Percentiles rank a stretch among this genome's conserved stretches.
These are phyloP conservation scores for Prunus salicina DNA, from an alignment of 306 rosid species.

Conservation along the genomic window DNA sequence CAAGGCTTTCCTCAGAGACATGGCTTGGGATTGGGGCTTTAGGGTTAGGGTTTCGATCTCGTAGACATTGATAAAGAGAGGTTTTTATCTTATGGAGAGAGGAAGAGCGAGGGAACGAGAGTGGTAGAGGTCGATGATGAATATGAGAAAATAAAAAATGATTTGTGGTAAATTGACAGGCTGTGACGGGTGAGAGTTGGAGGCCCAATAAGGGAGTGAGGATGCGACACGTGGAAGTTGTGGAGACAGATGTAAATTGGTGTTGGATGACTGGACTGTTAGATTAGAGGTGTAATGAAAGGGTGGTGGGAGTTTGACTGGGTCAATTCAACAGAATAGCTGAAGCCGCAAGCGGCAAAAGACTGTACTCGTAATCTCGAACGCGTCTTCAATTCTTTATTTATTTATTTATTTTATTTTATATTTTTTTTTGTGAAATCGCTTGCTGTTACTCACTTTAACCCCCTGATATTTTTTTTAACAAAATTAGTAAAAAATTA, in stretches of 20 bases:
- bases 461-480: too few species aligned
- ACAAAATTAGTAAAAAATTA: too few species aligned
- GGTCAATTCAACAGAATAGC: background rate
- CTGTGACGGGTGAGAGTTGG: background rate
- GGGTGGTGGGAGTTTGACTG: constrained; percentile 6
- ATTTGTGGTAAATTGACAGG: background rate
- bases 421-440: too few species aligned
- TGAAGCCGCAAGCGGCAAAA: background rate
- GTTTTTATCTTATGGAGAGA: background rate
- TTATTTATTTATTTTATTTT: too few species aligned
- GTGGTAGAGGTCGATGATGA: constrained; percentile 7
- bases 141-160: background rate
- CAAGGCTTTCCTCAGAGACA: constrained; percentile 63
- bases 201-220: background rate
- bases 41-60: constrained; percentile 25
- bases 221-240: background rate
- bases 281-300: background rate
- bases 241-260: background rate
- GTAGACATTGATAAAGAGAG: constrained; percentile 16
- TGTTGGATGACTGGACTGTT: background rate
- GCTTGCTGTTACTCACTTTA: too few species aligned
- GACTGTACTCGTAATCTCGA: background rate
- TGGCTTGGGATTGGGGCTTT: constrained; percentile 13
- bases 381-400: too few species aligned
- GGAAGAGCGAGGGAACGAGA: background rate